Evolutionary conservation across 2,329 filamentous ascomycete genomes (phyloP).

Genomic region (Colletotrichum sp.): DNA sequence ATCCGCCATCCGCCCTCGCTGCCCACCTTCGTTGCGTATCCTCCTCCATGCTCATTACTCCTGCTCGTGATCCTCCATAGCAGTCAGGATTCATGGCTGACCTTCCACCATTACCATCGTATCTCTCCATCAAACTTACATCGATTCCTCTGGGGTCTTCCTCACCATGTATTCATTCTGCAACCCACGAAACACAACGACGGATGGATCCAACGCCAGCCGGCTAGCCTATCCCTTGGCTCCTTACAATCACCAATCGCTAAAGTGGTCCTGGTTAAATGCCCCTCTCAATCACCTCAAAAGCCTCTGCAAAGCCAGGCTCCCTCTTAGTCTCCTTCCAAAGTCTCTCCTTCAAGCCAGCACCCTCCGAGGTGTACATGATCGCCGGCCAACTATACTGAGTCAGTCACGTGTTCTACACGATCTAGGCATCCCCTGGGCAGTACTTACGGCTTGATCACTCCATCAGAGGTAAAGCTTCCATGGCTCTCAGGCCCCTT

Average conservation of each 20-base stretch:
- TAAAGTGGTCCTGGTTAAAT: fast-evolving
- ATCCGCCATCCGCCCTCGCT: too few relatives aligned
- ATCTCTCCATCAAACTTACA: too few relatives aligned
- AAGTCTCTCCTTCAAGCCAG: neutral
- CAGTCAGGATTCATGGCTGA: too few relatives aligned
- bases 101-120: too few relatives aligned
- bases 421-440: too few relatives aligned
- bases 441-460: slow-evolving; percentile 47
- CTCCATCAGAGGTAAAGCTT: slow-evolving; percentile 50
- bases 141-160: too few relatives aligned
- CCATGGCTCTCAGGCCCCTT: slow-evolving; percentile 55
- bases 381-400: neutral
- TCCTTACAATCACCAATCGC: neutral
- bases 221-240: fast-evolving
- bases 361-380: slow-evolving; percentile 17
- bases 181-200: too few relatives aligned
- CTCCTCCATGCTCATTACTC: too few relatives aligned
- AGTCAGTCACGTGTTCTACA: neutral
- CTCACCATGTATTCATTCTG: too few relatives aligned
- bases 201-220: too few relatives aligned
- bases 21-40: too few relatives aligned
- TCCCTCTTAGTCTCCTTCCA: slow-evolving; percentile 17
- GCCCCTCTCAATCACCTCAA: neutral
- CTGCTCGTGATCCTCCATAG: too few relatives aligned
- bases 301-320: slow-evolving; percentile 16